phyloP scores from a whole-genome alignment of 2,329 filamentous ascomycete species.

The Pseudocercospora eumusae region DNA sequence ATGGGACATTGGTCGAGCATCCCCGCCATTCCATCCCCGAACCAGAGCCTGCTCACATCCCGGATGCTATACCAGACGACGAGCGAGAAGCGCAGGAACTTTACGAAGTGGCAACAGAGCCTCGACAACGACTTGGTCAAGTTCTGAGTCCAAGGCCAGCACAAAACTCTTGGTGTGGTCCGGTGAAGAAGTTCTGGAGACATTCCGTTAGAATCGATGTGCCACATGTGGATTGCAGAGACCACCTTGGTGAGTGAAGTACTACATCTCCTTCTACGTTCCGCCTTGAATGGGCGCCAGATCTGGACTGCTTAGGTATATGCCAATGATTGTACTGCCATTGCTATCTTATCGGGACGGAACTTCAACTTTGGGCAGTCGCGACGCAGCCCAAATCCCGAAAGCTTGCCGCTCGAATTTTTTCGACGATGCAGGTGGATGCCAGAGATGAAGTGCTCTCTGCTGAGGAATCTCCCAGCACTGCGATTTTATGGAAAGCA shows the following conservation, averaged over 20 bases:
- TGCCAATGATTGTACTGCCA: not conserved
- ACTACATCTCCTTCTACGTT: not conserved
- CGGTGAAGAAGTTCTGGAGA: conserved; percentile 51
- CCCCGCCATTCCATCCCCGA: conserved; percentile 27
- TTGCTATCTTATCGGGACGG: no score
- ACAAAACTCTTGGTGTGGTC: conserved; percentile 40
- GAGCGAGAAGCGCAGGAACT: conserved; percentile 42
- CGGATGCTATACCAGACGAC: conserved; percentile 28
- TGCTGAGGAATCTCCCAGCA: no score
- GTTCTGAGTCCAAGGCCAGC: conserved; percentile 10
- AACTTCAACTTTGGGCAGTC: no score
- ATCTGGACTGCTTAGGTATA: not conserved
- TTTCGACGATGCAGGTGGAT: no score
- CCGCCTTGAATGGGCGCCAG: not conserved
- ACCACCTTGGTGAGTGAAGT: conserved; percentile 56
- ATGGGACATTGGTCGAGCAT: not conserved
- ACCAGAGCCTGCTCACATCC: conserved; percentile 31
- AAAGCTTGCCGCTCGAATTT: no score
- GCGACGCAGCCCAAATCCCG: no score
- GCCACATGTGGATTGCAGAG: conserved; percentile 53
- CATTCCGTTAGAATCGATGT: conserved; percentile 55
- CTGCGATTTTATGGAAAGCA: no score
- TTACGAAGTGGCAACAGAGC: conserved; percentile 17
- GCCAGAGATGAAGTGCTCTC: no score
- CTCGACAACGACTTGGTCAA: conserved; percentile 6